Conservation (phyloP, 352 stramenopile species). For the Bremia lactucae region DNA sequence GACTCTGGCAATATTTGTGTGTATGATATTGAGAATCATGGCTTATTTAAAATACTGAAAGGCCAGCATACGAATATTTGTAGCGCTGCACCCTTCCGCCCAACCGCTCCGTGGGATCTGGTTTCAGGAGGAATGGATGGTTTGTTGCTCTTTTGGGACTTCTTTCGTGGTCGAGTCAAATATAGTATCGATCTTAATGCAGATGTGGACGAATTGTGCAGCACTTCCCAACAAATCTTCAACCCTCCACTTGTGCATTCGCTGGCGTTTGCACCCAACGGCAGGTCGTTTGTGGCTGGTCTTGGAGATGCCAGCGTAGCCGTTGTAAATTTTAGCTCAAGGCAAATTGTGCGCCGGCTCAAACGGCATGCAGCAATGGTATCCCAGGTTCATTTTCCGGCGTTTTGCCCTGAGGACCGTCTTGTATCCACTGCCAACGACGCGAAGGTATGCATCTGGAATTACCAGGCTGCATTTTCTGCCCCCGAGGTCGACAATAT, state of each 20-base stretch:
- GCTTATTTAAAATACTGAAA: constrained; percentile 52
- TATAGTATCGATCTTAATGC: constrained; percentile 60
- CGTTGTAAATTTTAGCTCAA: constrained; percentile 49
- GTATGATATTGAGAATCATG: constrained; percentile 45
- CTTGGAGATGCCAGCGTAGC: constrained; percentile 54
- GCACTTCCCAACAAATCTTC: constrained; percentile 40
- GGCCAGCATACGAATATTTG: constrained; percentile 65
- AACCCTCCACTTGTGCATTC: constrained; percentile 68
- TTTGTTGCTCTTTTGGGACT: constrained; percentile 66
- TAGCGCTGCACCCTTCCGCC: constrained; percentile 52
- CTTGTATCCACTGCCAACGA: constrained; percentile 62
- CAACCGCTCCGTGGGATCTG: constrained; percentile 61
- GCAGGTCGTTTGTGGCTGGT: constrained; percentile 51
- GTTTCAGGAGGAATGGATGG: constrained; percentile 65
- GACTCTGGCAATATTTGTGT: constrained; percentile 61
- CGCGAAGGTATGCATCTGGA: constrained; percentile 50
- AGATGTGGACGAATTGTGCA: constrained; percentile 26
- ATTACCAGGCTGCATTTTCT: constrained; percentile 34
- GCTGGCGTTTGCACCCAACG: constrained; percentile 49
- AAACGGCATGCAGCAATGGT: constrained; percentile 43
- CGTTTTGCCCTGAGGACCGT: constrained; percentile 34
- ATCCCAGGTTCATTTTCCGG: constrained; percentile 55
- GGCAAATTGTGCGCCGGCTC: constrained; percentile 39
- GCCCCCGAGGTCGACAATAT: constrained; percentile 5
- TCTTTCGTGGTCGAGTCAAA: constrained; percentile 54